phyloP scores from a whole-genome alignment of 148 eudicot species.

The Vaccinium myrtillus region DNA sequence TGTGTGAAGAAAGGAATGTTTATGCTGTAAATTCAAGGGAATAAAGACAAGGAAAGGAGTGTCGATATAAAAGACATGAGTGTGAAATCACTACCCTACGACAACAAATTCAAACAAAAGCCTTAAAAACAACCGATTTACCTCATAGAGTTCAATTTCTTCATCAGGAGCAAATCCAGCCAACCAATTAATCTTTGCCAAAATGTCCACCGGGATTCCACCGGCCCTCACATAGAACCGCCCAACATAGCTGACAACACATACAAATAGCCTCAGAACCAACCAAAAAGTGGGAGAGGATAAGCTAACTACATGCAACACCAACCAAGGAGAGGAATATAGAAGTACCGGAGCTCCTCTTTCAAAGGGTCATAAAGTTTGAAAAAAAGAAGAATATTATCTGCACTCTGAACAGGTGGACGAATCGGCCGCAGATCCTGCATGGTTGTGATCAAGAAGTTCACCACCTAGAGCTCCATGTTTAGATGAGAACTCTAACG shows the following conservation, averaged over 20 bases:
- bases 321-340: not conserved
- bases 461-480: not conserved
- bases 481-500: not conserved
- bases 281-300: not conserved
- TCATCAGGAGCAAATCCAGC: constrained; percentile 81
- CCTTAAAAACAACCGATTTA: constrained; percentile 65
- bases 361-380: constrained; percentile 86
- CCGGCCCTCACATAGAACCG: constrained; percentile 66
- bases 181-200: constrained; percentile 64
- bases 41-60: not conserved
- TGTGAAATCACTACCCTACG: not conserved
- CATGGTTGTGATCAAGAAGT: constrained; percentile 11
- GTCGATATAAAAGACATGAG: not conserved
- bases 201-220: constrained; percentile 63
- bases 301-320: not conserved
- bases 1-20: not conserved
- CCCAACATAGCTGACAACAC: constrained; percentile 75
- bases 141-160: constrained; percentile 88
- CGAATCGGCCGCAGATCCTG: constrained; percentile 65
- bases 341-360: constrained; percentile 75
- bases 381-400: constrained; percentile 88
- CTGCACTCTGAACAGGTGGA: constrained; percentile 66
- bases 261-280: not conserved
- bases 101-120: constrained; percentile 24
- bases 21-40: not conserved